Evolutionary conservation across 2,329 filamentous ascomycete genomes (phyloP).

Genomic region (Alternaria metachromatica): DNA sequence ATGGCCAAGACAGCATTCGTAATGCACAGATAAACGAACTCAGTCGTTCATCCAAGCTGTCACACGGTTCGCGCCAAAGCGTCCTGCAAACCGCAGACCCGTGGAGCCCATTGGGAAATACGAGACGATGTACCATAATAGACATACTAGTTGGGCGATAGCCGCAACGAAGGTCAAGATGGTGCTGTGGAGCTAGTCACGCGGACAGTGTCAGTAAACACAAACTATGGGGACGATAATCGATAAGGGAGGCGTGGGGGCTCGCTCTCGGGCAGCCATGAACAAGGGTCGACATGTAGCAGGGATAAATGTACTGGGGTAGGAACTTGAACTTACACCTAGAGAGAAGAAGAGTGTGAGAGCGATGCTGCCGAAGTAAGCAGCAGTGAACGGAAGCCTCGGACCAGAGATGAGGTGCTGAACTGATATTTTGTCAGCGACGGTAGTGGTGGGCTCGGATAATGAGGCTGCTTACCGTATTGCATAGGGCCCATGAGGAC

Average conservation of each 20-base stretch:
- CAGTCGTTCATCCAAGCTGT: slow-evolving; percentile 86
- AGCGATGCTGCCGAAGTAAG: slow-evolving; percentile 91
- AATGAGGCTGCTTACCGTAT: slow-evolving; percentile 61
- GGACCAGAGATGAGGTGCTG: slow-evolving; percentile 84
- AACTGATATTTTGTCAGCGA: slow-evolving; percentile 50
- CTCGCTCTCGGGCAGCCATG: slow-evolving; percentile 31
- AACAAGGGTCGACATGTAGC: slow-evolving; percentile 30
- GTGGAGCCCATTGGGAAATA: slow-evolving; percentile 98
- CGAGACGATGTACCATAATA: slow-evolving; percentile 93
- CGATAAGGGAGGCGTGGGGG: slow-evolving; percentile 38
- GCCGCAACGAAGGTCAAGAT: slow-evolving; percentile 85
- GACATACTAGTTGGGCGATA: slow-evolving; percentile 79
- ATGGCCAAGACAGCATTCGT: slow-evolving; percentile 10
- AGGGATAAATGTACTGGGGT: slow-evolving; percentile 19
- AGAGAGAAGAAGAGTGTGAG: slow-evolving; percentile 92
- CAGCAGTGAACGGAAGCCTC: slow-evolving; percentile 88
- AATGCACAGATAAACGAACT: slow-evolving; percentile 12
- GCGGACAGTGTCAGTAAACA: slow-evolving; percentile 47
- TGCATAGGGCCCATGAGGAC: slow-evolving; percentile 89
- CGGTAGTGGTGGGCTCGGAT: slow-evolving; percentile 10
- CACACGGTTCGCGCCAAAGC: slow-evolving; percentile 83
- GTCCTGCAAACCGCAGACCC: slow-evolving; percentile 83
- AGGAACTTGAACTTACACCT: slow-evolving; percentile 70
- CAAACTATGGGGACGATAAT: slow-evolving; percentile 32
- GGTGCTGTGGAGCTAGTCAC: slow-evolving; percentile 71